Evolutionary conservation across 495 filamentous ascomycete species (phyloP), one percentile per base, ranked within the genome.

Genomic region (Penicillium egyptiacum): DNA sequence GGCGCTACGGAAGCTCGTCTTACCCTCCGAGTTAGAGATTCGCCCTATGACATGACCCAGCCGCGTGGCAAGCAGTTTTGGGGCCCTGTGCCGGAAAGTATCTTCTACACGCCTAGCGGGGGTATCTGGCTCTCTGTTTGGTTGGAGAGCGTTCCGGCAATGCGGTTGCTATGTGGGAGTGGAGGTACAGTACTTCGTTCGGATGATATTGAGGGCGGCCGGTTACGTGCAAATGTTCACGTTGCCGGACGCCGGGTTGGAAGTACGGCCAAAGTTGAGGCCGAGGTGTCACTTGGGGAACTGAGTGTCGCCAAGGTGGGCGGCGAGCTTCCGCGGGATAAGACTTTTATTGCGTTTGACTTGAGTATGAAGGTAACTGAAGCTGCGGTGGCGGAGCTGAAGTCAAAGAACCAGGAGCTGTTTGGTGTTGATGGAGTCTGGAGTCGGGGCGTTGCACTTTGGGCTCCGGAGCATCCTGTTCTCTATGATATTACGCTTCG

Each of bases 21-120:
- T 12, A 70, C 67, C 0, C 8, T 76, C 11, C 68, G 71, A 0
- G 58, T 71, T 1, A 50, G 68, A 4, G 73, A 76, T 52, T 73
- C 70, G 7, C 64, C 73, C 0, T 58, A 55, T 16, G 73, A 76
- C 47, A 57, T 74, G 17, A 60, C 64, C n/a, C 71, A 74, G 59
- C 73, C 71, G 14, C 68, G 73, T 11, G 73, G 73, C 0, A 76
- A 76, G 19, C 73, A 76, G 56, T 76, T 67, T 50, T 76, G 73
- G 73, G 59, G 61, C 0, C 73, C 73, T 20, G 63, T 73, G 0
- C 68, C 73, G n/a, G 70, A 74, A 50, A 70, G 53, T 50, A 76
- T 76, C 31, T 76, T 76, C 56, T 76, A 76, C 26, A 74, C 70
- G 9, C 71, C 73, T 1, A 68, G 63, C 1, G 69, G 73, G 19